Evolutionary conservation across 2,329 filamentous ascomycete species (phyloP).

Genomic region (Lithohypha guttulata): DNA sequence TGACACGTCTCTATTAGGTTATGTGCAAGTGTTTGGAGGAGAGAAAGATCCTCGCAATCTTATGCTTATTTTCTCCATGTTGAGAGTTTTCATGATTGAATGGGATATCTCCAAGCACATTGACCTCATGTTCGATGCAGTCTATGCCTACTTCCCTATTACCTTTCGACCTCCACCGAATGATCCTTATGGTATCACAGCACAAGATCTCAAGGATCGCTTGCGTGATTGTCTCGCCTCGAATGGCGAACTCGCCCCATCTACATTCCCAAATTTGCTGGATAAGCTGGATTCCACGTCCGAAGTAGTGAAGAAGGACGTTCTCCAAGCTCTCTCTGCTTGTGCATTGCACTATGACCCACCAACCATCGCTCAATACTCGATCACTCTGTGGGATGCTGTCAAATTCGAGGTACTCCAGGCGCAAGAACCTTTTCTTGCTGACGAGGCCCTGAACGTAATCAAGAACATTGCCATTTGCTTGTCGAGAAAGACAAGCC

Average conservation of each 20-base stretch:
- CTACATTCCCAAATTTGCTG: constrained; percentile 55
- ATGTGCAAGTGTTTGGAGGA: constrained; percentile 55
- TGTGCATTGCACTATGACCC: constrained; percentile 51
- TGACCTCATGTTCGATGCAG: constrained; percentile 54
- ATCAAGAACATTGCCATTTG: constrained; percentile 46
- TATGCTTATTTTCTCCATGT: constrained; percentile 59
- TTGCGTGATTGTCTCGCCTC: constrained; percentile 54
- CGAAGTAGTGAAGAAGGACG: constrained; percentile 58
- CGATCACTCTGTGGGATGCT: constrained; percentile 56
- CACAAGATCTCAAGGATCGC: constrained; percentile 55
- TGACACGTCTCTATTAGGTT: constrained; percentile 49
- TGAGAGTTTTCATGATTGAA: constrained; percentile 57
- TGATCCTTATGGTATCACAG: constrained; percentile 59
- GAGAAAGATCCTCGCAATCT: constrained; percentile 60
- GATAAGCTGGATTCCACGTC: constrained; percentile 62
- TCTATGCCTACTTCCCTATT: constrained; percentile 64
- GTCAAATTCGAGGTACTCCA: constrained; percentile 60
- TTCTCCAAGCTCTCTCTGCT: constrained; percentile 50
- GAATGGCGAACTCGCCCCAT: constrained; percentile 52
- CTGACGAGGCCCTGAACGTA: constrained; percentile 46
- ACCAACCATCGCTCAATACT: constrained; percentile 50
- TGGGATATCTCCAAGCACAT: constrained; percentile 53
- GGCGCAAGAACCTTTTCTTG: constrained; percentile 55
- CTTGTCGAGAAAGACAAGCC: constrained; percentile 37
- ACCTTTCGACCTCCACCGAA: constrained; percentile 59